Percentiles rank a stretch among this genome's conserved stretches.
phyloP scores from a whole-genome alignment of 1,284 basidiomycete genomes.

The Cutaneotrichosporon cutaneum region DNA sequence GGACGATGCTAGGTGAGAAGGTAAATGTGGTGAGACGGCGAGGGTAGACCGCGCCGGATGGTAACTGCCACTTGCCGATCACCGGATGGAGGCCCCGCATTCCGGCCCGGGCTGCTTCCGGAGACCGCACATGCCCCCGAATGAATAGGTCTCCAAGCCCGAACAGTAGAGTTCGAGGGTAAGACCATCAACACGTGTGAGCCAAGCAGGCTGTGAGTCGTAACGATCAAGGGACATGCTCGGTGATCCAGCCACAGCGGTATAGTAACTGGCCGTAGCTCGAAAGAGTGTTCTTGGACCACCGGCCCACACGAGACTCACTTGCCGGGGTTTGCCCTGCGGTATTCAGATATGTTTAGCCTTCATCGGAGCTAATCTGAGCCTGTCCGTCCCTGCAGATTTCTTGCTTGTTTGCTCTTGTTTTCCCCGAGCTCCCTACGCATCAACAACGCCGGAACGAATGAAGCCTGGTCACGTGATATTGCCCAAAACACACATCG shows the following conservation, averaged over 20 bases:
- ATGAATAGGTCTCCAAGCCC: background rate
- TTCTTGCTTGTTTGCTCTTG: no score
- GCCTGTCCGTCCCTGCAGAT: no score
- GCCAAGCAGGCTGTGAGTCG: background rate
- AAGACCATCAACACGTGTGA: background rate
- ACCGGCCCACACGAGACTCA: no score
- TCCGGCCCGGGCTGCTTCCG: background rate
- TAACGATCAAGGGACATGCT: background rate
- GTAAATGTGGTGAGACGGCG: background rate
- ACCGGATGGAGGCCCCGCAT: background rate
- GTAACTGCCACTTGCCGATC: background rate
- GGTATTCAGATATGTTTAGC: no score
- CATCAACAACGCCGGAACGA: no score
- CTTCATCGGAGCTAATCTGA: no score
- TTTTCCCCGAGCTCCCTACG: no score
- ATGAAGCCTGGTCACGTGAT: no score
- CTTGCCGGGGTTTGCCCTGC: no score
- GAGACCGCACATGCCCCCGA: background rate
- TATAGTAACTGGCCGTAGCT: no score
- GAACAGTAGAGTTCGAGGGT: background rate
- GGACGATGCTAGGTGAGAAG: background rate
- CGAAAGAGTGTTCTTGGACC: no score
- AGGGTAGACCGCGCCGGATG: background rate
- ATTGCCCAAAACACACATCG: no score
- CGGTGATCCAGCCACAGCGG: accelerated